Base-by-base conservation (phyloP, 345 rosid genomes). In the Geranium brycei region DNA sequence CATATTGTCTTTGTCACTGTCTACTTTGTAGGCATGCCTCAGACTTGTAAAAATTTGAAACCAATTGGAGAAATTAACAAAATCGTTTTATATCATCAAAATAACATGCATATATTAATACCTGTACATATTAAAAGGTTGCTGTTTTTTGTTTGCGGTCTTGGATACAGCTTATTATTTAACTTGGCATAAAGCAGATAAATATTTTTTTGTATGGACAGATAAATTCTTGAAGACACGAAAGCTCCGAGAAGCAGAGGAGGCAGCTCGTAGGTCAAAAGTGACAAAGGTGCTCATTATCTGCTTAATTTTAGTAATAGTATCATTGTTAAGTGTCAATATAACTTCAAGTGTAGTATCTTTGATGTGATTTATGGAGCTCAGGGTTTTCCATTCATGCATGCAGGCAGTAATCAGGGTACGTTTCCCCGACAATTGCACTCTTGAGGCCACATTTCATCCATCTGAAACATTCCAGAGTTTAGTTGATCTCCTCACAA, bases 181-280 rank as follows among this genome's bases (percentile, higher is more conserved):
- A 28, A 17, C 30, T 28, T 23, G 8, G 23, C 28, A 28, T n/a
- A 4, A 58, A 1, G 28, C 28, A 8, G 19, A 8, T 17, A 58
- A 58, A 18, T 58, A 58, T 11, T 17, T 7, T 58, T 18, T 15
- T 17, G 30, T 58, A 15, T 64, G 60, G 8, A 70, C 81, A 89
- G 98, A 92, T 74, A 89, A 83, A 63, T 73, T 67, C 51, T 68
- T 89, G 66, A 92, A 87, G 86, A 92, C 98, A 18, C 75, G 76
- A 72, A 89, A 89, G 74, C 66, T 86, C 51, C 81, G 96, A 41
- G 95, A 92, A 73, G 95, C 90, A 32, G 98, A 92, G 76, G 91
- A 80, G 76, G 91, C 91, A 66, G 85, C 90, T 66, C 86, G 84
- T 51, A 77, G 87, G 73, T 73, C 95, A 40, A 87, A 78, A 83